These are phyloP conservation scores for Prunus fruticosa DNA, from an alignment of 306 rosid genomes.

Conservation along the genomic window DNA sequence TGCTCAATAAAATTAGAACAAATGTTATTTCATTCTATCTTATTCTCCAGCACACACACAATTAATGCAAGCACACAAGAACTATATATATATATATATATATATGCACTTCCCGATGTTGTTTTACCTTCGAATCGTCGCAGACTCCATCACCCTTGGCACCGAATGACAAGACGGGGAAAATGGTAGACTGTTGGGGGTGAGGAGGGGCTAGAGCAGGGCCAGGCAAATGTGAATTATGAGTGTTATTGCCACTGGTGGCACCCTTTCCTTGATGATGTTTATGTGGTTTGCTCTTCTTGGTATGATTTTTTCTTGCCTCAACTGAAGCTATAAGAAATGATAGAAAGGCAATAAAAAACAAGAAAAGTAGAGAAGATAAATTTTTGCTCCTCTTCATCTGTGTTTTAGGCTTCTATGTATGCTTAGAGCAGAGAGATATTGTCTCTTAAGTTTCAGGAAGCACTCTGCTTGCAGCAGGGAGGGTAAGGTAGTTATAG, in stretches of 20 bases:
- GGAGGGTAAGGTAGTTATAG: constrained; percentile 39
- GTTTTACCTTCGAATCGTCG: constrained; percentile 74
- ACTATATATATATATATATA: no score
- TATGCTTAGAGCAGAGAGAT: background rate
- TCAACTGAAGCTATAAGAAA: constrained; percentile 46
- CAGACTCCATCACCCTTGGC: constrained; percentile 81
- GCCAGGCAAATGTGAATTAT: constrained; percentile 33
- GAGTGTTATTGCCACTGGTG: constrained; percentile 17
- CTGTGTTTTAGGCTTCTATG: background rate
- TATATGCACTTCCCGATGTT: background rate
- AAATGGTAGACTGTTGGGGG: constrained; percentile 26
- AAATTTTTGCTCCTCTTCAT: constrained; percentile 42
- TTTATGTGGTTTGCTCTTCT: constrained; percentile 44
- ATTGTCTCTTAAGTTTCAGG: constrained; percentile 18
- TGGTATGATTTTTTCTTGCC: constrained; percentile 58
- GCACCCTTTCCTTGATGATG: constrained; percentile 38
- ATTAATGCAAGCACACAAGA: background rate
- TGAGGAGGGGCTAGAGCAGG: constrained; percentile 50
- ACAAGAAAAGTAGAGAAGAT: constrained; percentile 34
- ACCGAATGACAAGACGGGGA: constrained; percentile 61
- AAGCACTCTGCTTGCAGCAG: constrained; percentile 14
- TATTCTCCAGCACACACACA: background rate
- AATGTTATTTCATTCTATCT: background rate
- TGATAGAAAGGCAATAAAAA: constrained; percentile 35
- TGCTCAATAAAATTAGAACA: background rate